Evolutionary conservation across 2,329 filamentous ascomycete species (phyloP).

Genomic region (Hymenoscyphus scutula): DNA sequence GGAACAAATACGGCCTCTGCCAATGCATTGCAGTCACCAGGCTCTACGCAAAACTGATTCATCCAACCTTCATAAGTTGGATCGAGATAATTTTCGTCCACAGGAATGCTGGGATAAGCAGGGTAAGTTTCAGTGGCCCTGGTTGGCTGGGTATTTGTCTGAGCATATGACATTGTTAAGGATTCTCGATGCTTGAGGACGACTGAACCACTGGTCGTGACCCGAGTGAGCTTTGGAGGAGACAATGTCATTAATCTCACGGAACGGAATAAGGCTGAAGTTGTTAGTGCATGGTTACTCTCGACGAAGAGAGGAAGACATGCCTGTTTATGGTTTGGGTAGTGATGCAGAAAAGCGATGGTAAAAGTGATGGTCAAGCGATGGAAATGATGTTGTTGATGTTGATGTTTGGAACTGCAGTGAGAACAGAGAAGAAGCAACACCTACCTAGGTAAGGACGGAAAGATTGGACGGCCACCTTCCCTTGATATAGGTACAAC

Average conservation of each 20-base stretch:
- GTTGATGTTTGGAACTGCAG: neutral
- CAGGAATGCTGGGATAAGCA: constrained; percentile 8
- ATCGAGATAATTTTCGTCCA: neutral
- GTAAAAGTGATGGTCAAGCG: neutral
- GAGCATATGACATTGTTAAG: neutral
- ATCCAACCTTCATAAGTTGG: constrained; percentile 32
- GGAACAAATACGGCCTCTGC: constrained; percentile 42
- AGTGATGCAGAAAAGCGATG: neutral
- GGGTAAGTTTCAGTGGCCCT: neutral
- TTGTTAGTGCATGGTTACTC: neutral
- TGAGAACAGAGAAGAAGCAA: neutral
- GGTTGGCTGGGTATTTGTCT: neutral
- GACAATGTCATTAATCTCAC: neutral
- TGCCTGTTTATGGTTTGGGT: neutral
- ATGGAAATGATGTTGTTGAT: neutral
- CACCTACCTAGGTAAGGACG: no score
- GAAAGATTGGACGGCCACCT: neutral
- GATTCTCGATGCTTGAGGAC: constrained; percentile 1
- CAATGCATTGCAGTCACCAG: constrained; percentile 37
- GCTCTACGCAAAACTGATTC: constrained; percentile 41
- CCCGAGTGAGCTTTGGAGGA: neutral
- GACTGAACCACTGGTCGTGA: neutral
- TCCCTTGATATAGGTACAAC: neutral
- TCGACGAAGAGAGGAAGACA: neutral
- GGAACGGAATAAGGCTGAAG: neutral